Evolutionary conservation across 306 rosid genomes (phyloP).

Genomic region (Lotus japonicus): DNA sequence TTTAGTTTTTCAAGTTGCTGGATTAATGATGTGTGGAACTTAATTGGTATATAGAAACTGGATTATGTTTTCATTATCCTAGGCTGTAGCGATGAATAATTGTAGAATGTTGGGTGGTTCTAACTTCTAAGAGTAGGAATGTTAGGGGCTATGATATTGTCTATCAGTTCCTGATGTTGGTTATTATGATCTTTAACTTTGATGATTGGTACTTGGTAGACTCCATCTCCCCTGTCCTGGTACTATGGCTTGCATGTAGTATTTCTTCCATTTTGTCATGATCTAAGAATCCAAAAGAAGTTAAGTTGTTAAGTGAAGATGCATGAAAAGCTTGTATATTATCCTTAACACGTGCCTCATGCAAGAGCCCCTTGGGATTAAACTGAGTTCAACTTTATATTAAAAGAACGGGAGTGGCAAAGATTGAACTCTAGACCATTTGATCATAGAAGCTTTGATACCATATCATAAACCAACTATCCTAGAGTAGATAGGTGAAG

Average conservation of each 20-base stretch:
- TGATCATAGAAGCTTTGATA: no score
- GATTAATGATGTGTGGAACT: neutral
- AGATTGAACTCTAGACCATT: no score
- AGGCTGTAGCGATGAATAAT: neutral
- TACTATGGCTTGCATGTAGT: conserved; percentile 5
- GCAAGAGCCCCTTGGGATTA: no score
- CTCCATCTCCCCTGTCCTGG: neutral
- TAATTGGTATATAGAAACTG: conserved; percentile 1
- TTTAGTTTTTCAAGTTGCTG: neutral
- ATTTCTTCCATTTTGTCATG: neutral
- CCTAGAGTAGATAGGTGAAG: neutral
- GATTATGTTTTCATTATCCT: neutral
- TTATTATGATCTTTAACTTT: neutral
- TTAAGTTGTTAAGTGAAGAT: no score
- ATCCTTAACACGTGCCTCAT: no score
- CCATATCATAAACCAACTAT: neutral
- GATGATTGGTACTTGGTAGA: conserved; percentile 8
- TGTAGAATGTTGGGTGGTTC: neutral
- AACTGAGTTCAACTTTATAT: no score
- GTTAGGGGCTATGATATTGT: neutral
- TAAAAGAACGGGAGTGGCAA: no score
- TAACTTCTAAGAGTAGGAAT: no score
- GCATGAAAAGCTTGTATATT: no score
- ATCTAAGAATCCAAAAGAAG: neutral
- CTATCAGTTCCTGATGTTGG: neutral